phyloP scores from a whole-genome alignment of 495 filamentous ascomycete species.

The Tuber melanosporum region DNA sequence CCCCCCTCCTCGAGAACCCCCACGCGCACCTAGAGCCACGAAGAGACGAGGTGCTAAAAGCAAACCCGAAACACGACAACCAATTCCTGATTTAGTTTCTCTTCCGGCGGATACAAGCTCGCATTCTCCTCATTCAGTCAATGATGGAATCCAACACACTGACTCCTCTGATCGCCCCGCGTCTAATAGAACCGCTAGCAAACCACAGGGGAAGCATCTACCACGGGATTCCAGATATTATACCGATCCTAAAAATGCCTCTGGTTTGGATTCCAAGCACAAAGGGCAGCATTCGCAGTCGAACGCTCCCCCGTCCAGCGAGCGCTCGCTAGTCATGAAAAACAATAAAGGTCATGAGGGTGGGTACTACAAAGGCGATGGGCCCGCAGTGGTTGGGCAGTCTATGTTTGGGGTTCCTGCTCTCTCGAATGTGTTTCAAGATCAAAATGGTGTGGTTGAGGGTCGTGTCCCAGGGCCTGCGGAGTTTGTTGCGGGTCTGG shows the following conservation, averaged over 20 bases:
- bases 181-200: background rate
- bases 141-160: constrained; percentile 7
- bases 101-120: background rate
- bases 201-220: background rate
- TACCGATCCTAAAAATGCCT: background rate
- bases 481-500: constrained; percentile 30
- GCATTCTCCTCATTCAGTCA: constrained; percentile 5
- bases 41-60: constrained; percentile 10
- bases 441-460: background rate
- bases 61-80: background rate
- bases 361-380: constrained; percentile 3
- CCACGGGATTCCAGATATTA: background rate
- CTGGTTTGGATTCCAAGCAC: background rate
- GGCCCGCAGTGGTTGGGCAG: background rate
- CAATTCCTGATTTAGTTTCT: background rate
- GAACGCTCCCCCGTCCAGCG: background rate
- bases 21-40: constrained; percentile 5
- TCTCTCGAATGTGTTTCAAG: background rate
- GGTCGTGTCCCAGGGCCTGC: constrained; percentile 18
- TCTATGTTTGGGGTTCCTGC: background rate
- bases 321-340: constrained; percentile 6
- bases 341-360: constrained; percentile 15
- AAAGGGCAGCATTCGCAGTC: background rate
- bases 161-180: constrained; percentile 4
- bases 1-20: constrained; percentile 8